Conservation (phyloP, 2,329 filamentous ascomycete genomes). For the Hypoxylon sp. region DNA sequence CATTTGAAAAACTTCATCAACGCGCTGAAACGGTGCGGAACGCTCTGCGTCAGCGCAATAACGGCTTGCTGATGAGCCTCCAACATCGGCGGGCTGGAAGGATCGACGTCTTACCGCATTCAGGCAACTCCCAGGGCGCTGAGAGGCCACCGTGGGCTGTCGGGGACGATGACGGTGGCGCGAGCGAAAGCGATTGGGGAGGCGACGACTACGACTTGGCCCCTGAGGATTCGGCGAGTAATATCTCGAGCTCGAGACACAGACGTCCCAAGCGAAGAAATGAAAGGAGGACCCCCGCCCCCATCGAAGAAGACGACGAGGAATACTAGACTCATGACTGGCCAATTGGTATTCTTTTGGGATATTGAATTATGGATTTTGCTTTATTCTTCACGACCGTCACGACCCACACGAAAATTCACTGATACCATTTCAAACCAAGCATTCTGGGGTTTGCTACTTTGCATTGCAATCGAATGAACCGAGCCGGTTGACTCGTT, state of each 20-base stretch:
- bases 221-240: constrained; percentile 84
- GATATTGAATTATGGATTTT: constrained; percentile 19
- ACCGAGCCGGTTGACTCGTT: constrained; percentile 9
- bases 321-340: constrained; percentile 46
- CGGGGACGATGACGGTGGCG: constrained; percentile 60
- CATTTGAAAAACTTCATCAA: constrained; percentile 90
- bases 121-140: constrained; percentile 62
- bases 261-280: constrained; percentile 75
- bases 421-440: constrained; percentile 33
- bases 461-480: constrained; percentile 16
- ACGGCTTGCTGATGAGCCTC: constrained; percentile 76
- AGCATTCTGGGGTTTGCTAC: constrained; percentile 18
- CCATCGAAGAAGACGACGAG: constrained; percentile 77
- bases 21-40: constrained; percentile 85
- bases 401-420: constrained; percentile 30
- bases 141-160: constrained; percentile 62
- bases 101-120: constrained; percentile 67
- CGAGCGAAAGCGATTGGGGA: constrained; percentile 69
- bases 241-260: constrained; percentile 78
- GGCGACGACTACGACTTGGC: constrained; percentile 70
- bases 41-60: constrained; percentile 82
- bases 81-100: constrained; percentile 66
- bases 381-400: constrained; percentile 35
- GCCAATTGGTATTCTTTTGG: constrained; percentile 2
- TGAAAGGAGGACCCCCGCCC: constrained; percentile 77